Percentiles rank a stretch among this genome's conserved stretches.
Evolutionary conservation across 129 eudicot species (phyloP).

Genomic region (Lactuca saligna): DNA sequence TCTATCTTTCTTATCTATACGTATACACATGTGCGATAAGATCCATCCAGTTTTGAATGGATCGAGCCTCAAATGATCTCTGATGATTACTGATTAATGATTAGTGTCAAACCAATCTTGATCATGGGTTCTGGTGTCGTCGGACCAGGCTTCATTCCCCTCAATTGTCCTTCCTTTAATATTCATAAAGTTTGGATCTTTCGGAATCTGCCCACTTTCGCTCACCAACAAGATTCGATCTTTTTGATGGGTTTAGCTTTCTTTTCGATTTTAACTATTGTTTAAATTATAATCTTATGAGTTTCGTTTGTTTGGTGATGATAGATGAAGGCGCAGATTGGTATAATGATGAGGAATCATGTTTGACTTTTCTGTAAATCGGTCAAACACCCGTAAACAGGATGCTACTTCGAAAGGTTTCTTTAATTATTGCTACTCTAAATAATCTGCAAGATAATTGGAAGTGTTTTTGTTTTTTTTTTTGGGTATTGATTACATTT

Average conservation of each 20-base stretch:
- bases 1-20: not conserved
- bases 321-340: constrained; percentile 29
- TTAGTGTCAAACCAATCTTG: constrained; percentile 16
- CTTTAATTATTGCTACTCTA: constrained; percentile 28
- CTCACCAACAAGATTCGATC: constrained; percentile 20
- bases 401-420: constrained; percentile 20
- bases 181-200: constrained; percentile 20
- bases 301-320: constrained; percentile 8
- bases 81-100: constrained; percentile 11
- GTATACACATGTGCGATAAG: not conserved
- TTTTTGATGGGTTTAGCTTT: constrained; percentile 19
- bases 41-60: not conserved
- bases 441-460: constrained; percentile 1
- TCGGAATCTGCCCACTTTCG: constrained; percentile 2
- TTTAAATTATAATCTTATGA: not conserved
- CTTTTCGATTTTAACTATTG: not conserved
- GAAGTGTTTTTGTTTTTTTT: constrained; percentile 18
- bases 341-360: constrained; percentile 35
- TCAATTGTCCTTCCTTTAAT: constrained; percentile 45
- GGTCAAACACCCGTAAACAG: constrained; percentile 15
- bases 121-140: constrained; percentile 35
- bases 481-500: constrained; percentile 25
- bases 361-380: constrained; percentile 11
- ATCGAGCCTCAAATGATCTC: constrained; percentile 2
- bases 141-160: constrained; percentile 99